Conservation (phyloP, 495 filamentous ascomycete species). For the Daldinia grandis region DNA sequence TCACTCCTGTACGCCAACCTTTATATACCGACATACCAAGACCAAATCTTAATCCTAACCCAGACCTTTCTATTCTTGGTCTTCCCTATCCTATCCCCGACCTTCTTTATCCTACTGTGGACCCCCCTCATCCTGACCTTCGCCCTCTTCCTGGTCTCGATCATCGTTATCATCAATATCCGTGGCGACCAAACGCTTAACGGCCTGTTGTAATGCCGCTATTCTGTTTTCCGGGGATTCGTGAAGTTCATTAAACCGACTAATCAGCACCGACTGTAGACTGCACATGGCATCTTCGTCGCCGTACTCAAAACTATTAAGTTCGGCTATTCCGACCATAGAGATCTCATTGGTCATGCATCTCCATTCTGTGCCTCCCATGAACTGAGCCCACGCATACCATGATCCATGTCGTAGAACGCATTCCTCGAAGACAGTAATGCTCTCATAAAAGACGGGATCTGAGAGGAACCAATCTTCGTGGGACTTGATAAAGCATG, state of each 20-base stretch:
- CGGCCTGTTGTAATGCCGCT: not conserved
- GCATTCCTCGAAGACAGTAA: conserved; percentile 28
- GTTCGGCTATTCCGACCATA: conserved; percentile 1
- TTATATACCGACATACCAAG: not conserved
- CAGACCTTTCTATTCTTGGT: not conserved
- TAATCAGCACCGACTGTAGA: not conserved
- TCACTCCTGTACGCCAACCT: not conserved
- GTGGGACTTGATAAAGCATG: not conserved
- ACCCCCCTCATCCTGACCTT: not conserved
- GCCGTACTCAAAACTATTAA: conserved; percentile 17
- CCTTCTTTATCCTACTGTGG: no score
- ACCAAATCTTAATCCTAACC: not conserved
- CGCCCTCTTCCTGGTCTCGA: not conserved
- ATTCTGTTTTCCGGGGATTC: not conserved
- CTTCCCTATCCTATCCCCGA: not conserved
- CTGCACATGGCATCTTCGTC: not conserved
- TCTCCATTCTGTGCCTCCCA: not conserved
- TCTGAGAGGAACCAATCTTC: not conserved
- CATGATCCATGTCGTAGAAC: conserved; percentile 38
- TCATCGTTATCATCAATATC: not conserved
- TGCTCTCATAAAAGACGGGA: conserved; percentile 1
- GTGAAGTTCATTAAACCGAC: conserved; percentile 14
- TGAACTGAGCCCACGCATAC: conserved; percentile 25
- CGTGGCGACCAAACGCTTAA: not conserved
- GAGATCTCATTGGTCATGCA: not conserved